Percentiles rank a stretch among this genome's conserved stretches.
phyloP scores from a whole-genome alignment of 2,329 filamentous ascomycete species.

The Pseudocercospora vitis region DNA sequence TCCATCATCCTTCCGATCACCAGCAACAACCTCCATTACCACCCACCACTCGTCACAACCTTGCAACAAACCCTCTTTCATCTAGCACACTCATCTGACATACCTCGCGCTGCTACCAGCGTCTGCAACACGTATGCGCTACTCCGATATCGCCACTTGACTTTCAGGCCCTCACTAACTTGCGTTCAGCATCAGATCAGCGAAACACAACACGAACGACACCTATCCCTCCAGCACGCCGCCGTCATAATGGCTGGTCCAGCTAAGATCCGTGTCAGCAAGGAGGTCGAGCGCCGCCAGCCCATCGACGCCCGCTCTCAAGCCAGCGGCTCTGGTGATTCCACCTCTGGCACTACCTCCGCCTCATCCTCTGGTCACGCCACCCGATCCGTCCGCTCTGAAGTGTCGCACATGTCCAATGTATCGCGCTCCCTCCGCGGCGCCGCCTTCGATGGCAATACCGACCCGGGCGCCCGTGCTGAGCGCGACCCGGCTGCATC shows the following conservation, averaged over 20 bases:
- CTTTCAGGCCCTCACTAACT: neutral
- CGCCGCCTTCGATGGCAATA: constrained; percentile 25
- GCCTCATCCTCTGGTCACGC: constrained; percentile 14
- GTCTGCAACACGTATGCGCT: neutral
- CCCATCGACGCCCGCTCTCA: neutral
- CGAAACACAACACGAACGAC: neutral
- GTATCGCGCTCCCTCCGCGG: constrained; percentile 13
- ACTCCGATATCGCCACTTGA: neutral
- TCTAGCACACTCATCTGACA: neutral
- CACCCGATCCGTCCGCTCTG: constrained; percentile 12
- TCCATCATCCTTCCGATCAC: neutral
- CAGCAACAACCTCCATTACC: neutral
- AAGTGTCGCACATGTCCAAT: constrained; percentile 1
- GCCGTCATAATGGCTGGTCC: constrained; percentile 21
- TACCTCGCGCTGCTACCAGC: neutral
- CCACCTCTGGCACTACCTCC: constrained; percentile 14
- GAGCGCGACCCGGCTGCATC: constrained; percentile 20
- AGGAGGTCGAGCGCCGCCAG: constrained; percentile 14
- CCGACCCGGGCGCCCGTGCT: constrained; percentile 15
- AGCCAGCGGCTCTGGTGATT: neutral
- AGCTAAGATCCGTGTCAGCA: constrained; percentile 20
- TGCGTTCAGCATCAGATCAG: neutral
- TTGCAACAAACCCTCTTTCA: neutral
- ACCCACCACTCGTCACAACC: neutral
- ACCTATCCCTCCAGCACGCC: neutral